phyloP scores from a whole-genome alignment of 805 yeast species.

The Ogataea polymorpha region DNA sequence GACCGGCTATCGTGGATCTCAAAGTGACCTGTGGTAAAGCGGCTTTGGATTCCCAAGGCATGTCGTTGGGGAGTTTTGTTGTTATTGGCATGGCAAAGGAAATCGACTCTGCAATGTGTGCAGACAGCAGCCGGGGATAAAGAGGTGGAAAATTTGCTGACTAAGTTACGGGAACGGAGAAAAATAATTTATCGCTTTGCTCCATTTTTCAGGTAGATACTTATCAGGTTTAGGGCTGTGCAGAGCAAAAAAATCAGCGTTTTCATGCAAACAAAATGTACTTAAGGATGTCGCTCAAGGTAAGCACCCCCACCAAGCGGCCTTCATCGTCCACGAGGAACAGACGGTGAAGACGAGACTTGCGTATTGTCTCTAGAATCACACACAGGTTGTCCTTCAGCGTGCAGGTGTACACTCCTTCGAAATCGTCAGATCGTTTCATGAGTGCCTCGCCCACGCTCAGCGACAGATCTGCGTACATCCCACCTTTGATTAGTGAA shows the following conservation, averaged over 20 bases:
- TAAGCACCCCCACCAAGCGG: slow-evolving; percentile 74
- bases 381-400: slow-evolving; percentile 81
- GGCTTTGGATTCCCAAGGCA: slow-evolving; percentile 48
- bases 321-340: slow-evolving; percentile 89
- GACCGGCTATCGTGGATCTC: slow-evolving; percentile 72
- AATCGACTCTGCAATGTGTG: neutral
- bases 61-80: slow-evolving; percentile 19
- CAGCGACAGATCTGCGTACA: slow-evolving; percentile 83
- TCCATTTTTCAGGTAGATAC: slow-evolving; percentile 1
- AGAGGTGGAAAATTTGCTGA: neutral
- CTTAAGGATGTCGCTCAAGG: slow-evolving; percentile 85
- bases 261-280: slow-evolving; percentile 64
- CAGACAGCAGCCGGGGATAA: neutral
- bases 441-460: slow-evolving; percentile 95
- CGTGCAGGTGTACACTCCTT: slow-evolving; percentile 96
- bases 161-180: neutral
- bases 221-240: slow-evolving; percentile 10
- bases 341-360: slow-evolving; percentile 85
- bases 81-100: slow-evolving; percentile 16
- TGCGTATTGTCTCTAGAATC: slow-evolving; percentile 88
- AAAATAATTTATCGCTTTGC: slow-evolving; percentile 2
- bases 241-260: neutral
- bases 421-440: slow-evolving; percentile 93
- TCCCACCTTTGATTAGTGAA: slow-evolving; percentile 89
- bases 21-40: slow-evolving; percentile 63